Evolutionary conservation across 495 filamentous ascomycete species (phyloP).

Genomic region (Rhypophila decipiens): DNA sequence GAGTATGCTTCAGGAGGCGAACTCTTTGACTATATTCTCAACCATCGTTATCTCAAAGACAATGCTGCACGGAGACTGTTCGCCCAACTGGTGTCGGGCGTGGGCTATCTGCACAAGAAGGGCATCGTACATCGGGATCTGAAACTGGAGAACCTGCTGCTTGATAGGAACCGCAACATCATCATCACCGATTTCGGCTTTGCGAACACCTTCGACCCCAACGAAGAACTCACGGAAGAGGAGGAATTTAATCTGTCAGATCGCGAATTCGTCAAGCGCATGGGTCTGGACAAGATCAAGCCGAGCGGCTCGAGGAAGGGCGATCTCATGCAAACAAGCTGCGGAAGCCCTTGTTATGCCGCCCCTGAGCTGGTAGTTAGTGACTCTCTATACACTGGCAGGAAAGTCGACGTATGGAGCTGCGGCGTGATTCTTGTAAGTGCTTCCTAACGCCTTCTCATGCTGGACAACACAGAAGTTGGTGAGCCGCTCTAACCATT

Average conservation of each 20-base stretch:
- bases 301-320: constrained; percentile 55
- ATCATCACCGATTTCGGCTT: constrained; percentile 99
- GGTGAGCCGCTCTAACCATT: constrained; percentile 6
- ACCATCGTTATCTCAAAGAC: constrained; percentile 94
- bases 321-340: constrained; percentile 77
- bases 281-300: constrained; percentile 61
- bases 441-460: constrained; percentile 10
- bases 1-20: constrained; percentile 98
- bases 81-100: constrained; percentile 91
- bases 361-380: constrained; percentile 96
- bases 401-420: constrained; percentile 99
- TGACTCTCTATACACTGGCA: constrained; percentile 92
- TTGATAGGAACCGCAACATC: constrained; percentile 96
- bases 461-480: neutral
- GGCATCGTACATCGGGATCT: constrained; percentile 97
- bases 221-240: constrained; percentile 82
- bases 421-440: constrained; percentile 97
- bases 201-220: constrained; percentile 91
- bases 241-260: constrained; percentile 82
- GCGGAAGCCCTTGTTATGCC: constrained; percentile 88
- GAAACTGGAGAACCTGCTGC: constrained; percentile 92
- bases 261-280: constrained; percentile 74
- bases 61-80: constrained; percentile 83
- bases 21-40: constrained; percentile 96
- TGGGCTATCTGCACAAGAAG: constrained; percentile 98